Base-by-base conservation (phyloP, 208 protist species). In the Leishmania braziliensis region DNA sequence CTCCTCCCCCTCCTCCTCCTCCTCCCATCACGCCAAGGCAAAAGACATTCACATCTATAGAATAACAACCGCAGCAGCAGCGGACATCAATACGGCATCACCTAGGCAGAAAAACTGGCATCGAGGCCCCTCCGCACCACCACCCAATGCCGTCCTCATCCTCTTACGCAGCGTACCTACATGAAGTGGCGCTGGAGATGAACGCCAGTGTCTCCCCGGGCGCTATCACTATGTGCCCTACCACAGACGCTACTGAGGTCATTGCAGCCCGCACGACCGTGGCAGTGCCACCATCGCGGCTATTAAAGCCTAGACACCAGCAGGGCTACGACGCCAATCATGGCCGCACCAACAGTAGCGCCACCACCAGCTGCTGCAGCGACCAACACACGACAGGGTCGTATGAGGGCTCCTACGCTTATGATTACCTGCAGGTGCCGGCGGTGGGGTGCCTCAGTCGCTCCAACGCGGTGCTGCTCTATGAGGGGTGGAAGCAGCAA, bases 131-230 rank as follows among this genome's bases (percentile, higher is more conserved):
- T 16, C 8, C 68, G 5, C 65, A 1, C 6, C 33, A 48, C 36
- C 39, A 71, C 20, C 46, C 66, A 0, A 76, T 77, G 74, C 74
- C 74, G 23, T 36, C 36, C 74, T 46, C 54, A 5, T 62, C 53
- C 48, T 66, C 56, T 29, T 88, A 85, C 68, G 73, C 75, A 36
- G 81, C 75, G 16, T 88, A 85, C 75, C 71, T 86, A 71, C 82
- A 78, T 56, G 78, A 82, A 29, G 78, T 86, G 51, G 77, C 81
- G 0, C 70, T 51, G 33, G 74, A 54, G 50, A 60, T 72, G 36
- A 78, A 81, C 77, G 76, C 77, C 8, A 29, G 43, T 10, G 75
- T 81, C 29, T 71, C 33, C 48, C 48, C 54, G 12, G 36, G 3
- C 6, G 29, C 58, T 39, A 33, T 23, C 18, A 14, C 58, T 20